Conservation (phyloP, 2,329 filamentous ascomycete genomes). For the Trichoderma sp. region DNA sequence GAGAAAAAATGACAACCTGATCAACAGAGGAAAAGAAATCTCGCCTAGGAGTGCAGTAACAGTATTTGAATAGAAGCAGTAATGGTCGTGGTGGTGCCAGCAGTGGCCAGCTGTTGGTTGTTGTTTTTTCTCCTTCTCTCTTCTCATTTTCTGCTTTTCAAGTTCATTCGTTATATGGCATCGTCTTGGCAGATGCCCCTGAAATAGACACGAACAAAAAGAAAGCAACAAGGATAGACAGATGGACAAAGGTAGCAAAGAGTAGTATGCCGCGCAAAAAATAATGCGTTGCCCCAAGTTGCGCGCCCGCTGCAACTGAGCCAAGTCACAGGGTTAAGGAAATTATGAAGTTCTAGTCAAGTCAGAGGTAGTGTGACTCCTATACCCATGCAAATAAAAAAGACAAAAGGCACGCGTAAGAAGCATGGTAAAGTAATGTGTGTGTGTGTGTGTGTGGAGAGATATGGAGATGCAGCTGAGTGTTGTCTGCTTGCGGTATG, state of each 20-base stretch:
- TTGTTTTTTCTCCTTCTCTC: neutral
- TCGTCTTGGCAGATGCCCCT: slow-evolving; percentile 10
- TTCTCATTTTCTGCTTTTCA: neutral
- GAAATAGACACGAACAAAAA: neutral
- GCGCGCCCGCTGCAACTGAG: neutral
- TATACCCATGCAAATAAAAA: neutral
- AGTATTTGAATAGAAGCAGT: neutral
- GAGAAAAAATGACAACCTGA: neutral
- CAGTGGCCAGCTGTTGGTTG: neutral
- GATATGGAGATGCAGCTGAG: neutral
- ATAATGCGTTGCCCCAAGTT: neutral
- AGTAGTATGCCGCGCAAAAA: slow-evolving; percentile 16
- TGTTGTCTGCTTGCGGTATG: neutral
- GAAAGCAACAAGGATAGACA: slow-evolving; percentile 6
- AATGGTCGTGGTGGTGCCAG: neutral
- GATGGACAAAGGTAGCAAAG: neutral
- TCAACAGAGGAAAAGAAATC: slow-evolving; percentile 15
- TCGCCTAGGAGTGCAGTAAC: neutral
- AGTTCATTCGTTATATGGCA: slow-evolving; percentile 4
- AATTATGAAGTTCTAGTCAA: neutral
- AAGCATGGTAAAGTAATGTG: neutral
- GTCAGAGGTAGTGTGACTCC: neutral
- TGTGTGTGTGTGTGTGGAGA: slow-evolving; percentile 1
- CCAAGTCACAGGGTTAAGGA: neutral
- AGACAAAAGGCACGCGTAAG: neutral